Evolutionary conservation across 805 yeast species (phyloP), one percentile per base, ranked within the genome.

Genomic region (Kluyveromyces starmeri): DNA sequence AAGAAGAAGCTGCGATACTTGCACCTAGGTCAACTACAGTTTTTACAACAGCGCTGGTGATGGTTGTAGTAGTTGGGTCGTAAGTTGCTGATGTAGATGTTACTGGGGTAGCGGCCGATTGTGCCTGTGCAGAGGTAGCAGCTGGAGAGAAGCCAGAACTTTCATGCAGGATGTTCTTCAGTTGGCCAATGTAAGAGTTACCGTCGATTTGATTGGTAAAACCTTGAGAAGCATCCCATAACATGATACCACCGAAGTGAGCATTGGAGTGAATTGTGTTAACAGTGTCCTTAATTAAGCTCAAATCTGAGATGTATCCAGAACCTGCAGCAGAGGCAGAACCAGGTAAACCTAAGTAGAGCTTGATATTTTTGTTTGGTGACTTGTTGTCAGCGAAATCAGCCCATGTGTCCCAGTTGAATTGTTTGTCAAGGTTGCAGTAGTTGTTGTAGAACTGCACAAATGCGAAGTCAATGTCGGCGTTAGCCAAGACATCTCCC

Each of bases 141-240:
- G 40, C 27, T n/a, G 52, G 14, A 11, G 53, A 23, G 5, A 47
- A 32, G 11, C 46, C 20, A 2, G 46, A 28, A 25, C 47, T 32
- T 23, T 46, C 48, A 10, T 51, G 54, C 43, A 74, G 53, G 27
- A 69, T 50, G 18, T 53, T 39, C 52, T 71, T 71, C 55, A 75
- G 51, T 25, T 59, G 62, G 20, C 50, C 53, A 10, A 67, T 68
- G 41, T 67, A 71, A 10, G 67, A 42, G 17, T 43, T 48, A 23
- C 71, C 78, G 39, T 64, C 63, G 23, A 65, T 63, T 31, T 53
- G 48, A 35, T 67, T 63, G 43, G 72, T 67, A 39, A 65, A 57
- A 27, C 77, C 88, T 49, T 79, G 81, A 27, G 86, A 76, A 10
- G 94, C 95, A 58, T 85, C 95, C 96, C 97, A 88, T 41, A 86